Evolutionary conservation across 257 asterid species (phyloP).

Genomic region (Lycium barbarum): DNA sequence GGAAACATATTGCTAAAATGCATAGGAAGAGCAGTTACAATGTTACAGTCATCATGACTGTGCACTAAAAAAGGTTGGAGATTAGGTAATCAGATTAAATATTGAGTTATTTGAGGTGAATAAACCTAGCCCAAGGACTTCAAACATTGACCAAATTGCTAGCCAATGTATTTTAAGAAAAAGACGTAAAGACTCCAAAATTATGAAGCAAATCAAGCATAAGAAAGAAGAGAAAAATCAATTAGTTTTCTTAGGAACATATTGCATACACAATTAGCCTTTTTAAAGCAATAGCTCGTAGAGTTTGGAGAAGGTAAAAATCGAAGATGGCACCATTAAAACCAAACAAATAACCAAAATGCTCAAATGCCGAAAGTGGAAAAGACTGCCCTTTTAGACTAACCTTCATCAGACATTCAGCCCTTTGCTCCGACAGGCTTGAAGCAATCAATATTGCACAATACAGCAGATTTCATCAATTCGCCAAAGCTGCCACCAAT

Average conservation of each 20-base stretch:
- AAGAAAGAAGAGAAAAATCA: not conserved
- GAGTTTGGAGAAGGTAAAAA: not conserved
- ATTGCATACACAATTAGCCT: slow-evolving; percentile 16
- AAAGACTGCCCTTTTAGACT: slow-evolving; percentile 7
- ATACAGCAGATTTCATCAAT: slow-evolving; percentile 92
- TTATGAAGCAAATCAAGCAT: not conserved
- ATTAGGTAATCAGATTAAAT: not conserved
- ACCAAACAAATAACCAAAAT: slow-evolving; percentile 31
- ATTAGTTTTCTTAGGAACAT: not conserved
- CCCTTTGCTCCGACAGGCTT: slow-evolving; percentile 80
- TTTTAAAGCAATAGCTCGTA: not conserved
- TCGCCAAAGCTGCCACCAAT: slow-evolving; percentile 85
- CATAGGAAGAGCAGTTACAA: not conserved
- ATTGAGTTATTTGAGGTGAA: slow-evolving; percentile 7
- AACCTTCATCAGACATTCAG: slow-evolving; percentile 59
- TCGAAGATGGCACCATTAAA: not conserved
- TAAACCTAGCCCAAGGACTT: slow-evolving; percentile 14
- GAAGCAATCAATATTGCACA: slow-evolving; percentile 96
- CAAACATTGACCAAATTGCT: slow-evolving; percentile 25
- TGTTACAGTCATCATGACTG: not conserved
- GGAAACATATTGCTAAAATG: not conserved
- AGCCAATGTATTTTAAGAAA: slow-evolving; percentile 10
- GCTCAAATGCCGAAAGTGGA: not conserved
- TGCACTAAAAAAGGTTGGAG: not conserved
- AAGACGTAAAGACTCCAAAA: not conserved